Evolutionary conservation across 2,329 filamentous ascomycete species (phyloP).

Genomic region (Apiospora rasikravindrae): DNA sequence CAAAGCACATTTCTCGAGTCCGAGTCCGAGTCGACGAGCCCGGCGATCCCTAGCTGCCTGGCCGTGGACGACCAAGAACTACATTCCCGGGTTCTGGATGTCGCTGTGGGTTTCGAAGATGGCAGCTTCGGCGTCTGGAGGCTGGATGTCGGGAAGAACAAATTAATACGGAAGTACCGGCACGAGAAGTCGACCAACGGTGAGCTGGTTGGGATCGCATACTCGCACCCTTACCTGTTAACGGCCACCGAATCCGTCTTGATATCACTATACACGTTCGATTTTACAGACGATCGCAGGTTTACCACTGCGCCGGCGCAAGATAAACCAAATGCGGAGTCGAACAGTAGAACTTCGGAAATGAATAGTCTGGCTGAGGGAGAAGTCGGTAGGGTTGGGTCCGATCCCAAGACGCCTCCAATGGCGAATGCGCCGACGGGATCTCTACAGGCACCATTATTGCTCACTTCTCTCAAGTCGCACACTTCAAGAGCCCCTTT

Average conservation of each 20-base stretch:
- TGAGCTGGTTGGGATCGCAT: constrained; percentile 72
- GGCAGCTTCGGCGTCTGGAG: constrained; percentile 75
- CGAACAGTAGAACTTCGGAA: not conserved
- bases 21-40: constrained; percentile 25
- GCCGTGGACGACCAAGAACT: constrained; percentile 63
- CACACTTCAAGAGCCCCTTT: constrained; percentile 79
- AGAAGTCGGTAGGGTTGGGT: no score
- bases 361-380: not conserved
- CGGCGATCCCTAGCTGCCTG: constrained; percentile 62
- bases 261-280: constrained; percentile 77
- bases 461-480: constrained; percentile 81
- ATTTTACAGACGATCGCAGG: constrained; percentile 24
- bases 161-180: constrained; percentile 57
- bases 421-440: no score
- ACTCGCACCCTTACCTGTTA: constrained; percentile 75
- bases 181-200: constrained; percentile 69
- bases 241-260: constrained; percentile 77
- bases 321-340: not conserved
- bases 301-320: not conserved
- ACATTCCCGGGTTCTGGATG: constrained; percentile 54
- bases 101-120: constrained; percentile 73
- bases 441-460: constrained; percentile 49
- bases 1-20: constrained; percentile 41
- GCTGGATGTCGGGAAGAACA: constrained; percentile 52
- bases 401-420: not conserved